Evolutionary conservation across 2,329 filamentous ascomycete species (phyloP).

Genomic region (Acarospora socialis): DNA sequence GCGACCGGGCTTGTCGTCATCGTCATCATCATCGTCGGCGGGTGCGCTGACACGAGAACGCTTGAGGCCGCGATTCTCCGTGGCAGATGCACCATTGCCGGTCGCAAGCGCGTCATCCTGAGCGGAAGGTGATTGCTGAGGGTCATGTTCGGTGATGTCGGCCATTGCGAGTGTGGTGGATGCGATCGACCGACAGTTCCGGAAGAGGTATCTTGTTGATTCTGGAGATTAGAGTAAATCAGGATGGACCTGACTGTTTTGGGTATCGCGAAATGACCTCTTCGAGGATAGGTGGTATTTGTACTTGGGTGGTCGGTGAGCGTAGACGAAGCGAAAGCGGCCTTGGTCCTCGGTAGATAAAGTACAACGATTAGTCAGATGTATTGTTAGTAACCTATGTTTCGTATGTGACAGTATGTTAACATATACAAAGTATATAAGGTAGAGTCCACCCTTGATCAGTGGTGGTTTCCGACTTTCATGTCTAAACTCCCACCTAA

Average conservation of each 20-base stretch:
- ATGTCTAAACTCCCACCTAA: too few relatives aligned
- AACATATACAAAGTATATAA: too few relatives aligned
- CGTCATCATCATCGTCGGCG: constrained; percentile 84
- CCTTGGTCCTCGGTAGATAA: too few relatives aligned
- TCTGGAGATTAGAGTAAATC: constrained; percentile 11
- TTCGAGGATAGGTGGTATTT: constrained; percentile 6
- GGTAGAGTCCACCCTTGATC: too few relatives aligned
- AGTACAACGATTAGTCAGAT: too few relatives aligned
- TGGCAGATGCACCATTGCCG: constrained; percentile 54
- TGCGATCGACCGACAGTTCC: constrained; percentile 10
- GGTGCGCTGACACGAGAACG: constrained; percentile 63
- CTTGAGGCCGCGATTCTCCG: constrained; percentile 79
- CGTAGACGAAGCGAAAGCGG: too few relatives aligned
- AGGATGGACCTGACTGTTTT: constrained; percentile 10
- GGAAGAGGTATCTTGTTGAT: constrained; percentile 15
- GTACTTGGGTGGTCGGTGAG: too few relatives aligned
- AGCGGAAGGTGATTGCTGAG: constrained; percentile 59
- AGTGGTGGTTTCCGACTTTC: too few relatives aligned
- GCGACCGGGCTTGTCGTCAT: constrained; percentile 93
- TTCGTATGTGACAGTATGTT: too few relatives aligned
- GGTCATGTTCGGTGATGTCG: constrained; percentile 66
- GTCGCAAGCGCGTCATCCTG: constrained; percentile 56
- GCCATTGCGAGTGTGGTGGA: constrained; percentile 39
- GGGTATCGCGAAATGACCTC: constrained; percentile 4
- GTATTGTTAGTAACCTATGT: too few relatives aligned